Base-by-base conservation (phyloP, 1,139 yeast genomes). In the Yamadazyma sp. region DNA sequence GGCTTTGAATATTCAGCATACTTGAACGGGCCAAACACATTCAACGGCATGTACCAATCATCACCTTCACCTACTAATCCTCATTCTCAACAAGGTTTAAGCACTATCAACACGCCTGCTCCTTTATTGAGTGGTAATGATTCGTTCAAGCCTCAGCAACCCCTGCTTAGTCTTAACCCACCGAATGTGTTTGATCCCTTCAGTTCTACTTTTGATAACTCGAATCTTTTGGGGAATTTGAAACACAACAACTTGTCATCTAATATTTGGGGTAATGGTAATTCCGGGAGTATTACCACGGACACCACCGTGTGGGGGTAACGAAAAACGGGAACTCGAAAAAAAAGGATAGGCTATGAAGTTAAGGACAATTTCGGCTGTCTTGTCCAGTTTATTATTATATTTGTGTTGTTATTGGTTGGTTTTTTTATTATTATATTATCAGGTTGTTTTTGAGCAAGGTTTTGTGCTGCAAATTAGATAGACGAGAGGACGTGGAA, bases 261-360 rank as follows among this genome's bases (percentile, higher is more conserved):
- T 31, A 45, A 39, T 36, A 51, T 49, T 39, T 47, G 54, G 55
- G 51, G 49, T 7, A 44, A 43, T 33, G 36, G 40, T 33, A 41
- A 31, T 27, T 36, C 43, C 17, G 42, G 37, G 20, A 33, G 44
- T 23, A 33, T 41, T 28, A 23, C 40, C 7, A 45, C 42, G 22
- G 54, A 48, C 34, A 44, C 57, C 11, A 43, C 55, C 22, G 57
- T 52, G 18, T 52, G 57, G 56, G 55, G 54, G 24, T 53, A 50
- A 31, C 4, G 8, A 8, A 24, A 4, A 24, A 24, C 4, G 7
- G 26, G 12, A 8, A 24, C 26, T 24, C 6, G n/a, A 5, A 20
- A 20, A 20, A 20, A 20, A 20, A 20, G 8, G 22, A 20, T 6
- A 20, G 22, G n/a, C n/a, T n/a, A n/a, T n/a, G n/a, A 24, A 24